These are phyloP conservation scores for Jaltomata sinuosa DNA, from an alignment of 257 asterid species.

Conservation along the genomic window DNA sequence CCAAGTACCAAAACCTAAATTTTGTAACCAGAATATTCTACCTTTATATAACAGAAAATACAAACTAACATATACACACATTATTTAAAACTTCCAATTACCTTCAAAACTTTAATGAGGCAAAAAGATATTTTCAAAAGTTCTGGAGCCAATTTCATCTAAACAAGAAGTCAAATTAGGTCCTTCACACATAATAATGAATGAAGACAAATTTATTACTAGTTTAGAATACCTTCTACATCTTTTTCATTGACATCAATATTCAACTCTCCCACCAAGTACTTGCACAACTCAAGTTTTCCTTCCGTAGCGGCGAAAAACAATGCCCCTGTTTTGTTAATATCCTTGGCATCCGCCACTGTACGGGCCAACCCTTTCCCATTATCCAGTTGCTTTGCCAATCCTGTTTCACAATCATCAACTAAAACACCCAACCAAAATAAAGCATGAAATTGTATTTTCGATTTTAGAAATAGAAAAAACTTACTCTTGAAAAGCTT, in stretches of 20 bases:
- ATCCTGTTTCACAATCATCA: slow-evolving; percentile 20
- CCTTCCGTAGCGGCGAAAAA: slow-evolving; percentile 92
- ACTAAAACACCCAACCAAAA: neutral
- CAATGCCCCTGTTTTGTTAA: slow-evolving; percentile 83
- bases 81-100: neutral
- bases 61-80: too few relatives aligned
- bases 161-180: neutral
- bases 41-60: too few relatives aligned
- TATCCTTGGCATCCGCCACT: slow-evolving; percentile 68
- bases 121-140: neutral
- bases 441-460: neutral
- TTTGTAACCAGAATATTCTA: too few relatives aligned
- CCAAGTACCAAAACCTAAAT: too few relatives aligned
- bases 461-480: neutral
- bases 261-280: slow-evolving; percentile 74
- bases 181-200: neutral
- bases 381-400: slow-evolving; percentile 57
- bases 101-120: neutral
- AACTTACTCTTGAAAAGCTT: slow-evolving; percentile 59
- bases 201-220: neutral
- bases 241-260: slow-evolving; percentile 67
- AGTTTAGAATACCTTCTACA: slow-evolving; percentile 54
- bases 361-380: slow-evolving; percentile 75
- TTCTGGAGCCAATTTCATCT: neutral
- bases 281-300: slow-evolving; percentile 72